Base-by-base conservation (phyloP, 768 basidiomycete genomes). In the Boletus edulis region DNA sequence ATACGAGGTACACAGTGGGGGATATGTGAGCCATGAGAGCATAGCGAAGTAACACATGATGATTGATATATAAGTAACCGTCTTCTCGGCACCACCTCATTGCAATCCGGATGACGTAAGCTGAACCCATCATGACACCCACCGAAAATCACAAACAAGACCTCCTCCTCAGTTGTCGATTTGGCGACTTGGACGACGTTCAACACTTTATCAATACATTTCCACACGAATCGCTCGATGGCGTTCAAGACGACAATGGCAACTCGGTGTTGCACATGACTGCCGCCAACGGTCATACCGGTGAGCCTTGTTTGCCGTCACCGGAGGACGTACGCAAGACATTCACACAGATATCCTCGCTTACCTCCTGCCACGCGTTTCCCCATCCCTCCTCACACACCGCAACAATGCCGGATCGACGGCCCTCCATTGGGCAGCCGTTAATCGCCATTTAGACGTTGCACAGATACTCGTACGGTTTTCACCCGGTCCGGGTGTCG, bases 191-290 rank as follows among this genome's bases (percentile, higher is more conserved):
- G 52, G 83, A 88, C 45, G 91, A 94, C 61, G 77, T 93, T 38
- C 77, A 85, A 43, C 73, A 74, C 4, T 95, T 89, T 59, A 73
- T 89, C 27, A 69, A 78, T 20, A 73, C 75, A 37, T 87, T 84
- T 67, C 85, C 89, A 11, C 53, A 72, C 2, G 73, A 73, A 6
- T 54, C 78, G 0, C 72, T 91, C 13, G 70, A 71, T 38, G 65
- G 69, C 37, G 71, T 84, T 13, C 80, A 77, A 40, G 94, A 96
- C 73, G 86, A 86, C 41, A 82, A 89, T 65, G 86, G 82, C 38
- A 97, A 94, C 75, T 84, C 81, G 3, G 73, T 85, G 39, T 73
- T 97, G 38, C 94, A 97, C 69, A 96, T 96, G 94, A 77, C 81
- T 14, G 85, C 83, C 53, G 94, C 81, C 1, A 98, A 98, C 71